Evolutionary conservation across 208 protist genomes (phyloP), one percentile per base, ranked within the genome.

Genomic region (Trypanosomatidae sp.): DNA sequence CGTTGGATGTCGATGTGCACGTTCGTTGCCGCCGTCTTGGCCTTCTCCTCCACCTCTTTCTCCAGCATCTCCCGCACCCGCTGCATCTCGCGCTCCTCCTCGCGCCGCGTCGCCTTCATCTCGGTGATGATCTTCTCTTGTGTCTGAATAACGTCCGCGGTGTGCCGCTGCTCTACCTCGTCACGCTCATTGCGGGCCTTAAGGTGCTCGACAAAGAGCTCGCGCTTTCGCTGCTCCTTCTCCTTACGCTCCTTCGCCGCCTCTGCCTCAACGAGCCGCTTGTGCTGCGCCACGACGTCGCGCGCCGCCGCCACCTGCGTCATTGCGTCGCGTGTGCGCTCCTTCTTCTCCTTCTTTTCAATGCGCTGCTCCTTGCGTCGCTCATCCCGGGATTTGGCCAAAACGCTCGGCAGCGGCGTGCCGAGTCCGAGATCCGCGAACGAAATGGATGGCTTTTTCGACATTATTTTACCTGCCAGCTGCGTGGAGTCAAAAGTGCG

Each of bases 391-490:
- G 84, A 90, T 62, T 91, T 88, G 4, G 82, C 65, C 30, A 97
- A 72, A 12, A 89, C 76, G 30, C 53, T 55, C 9, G 93, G 93
- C 28, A 96, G 55, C 39, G 93, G 87, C 25, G 85, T 92, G 28
- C 82, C 81, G 33, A 97, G 84, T 0, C 91, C 91, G 50, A 97
- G 76, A 71, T 97, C 93, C 25, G 69, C 80, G 71, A 97, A 96
- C n/a, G 83, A 82, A 19, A 97, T 75, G 13, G 70, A 77, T 46
- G 73, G 58, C 68, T 93, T 93, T 36, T 79, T 75, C 3, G 81
- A 59, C 84, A 92, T 88, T 46, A 59, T 70, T 55, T 8, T 17
- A 41, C 41, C 17, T 12, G 22, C n/a, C 64, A 25, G 39, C 44
- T 68, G n/a, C n/a, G 46, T 50, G n/a, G 2, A 25, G 25, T 9